A percentile compares a stretch with the other conserved stretches of the same genome.
Evolutionary conservation across 345 rosid species (phyloP).

Genomic region (Rhizophora mangle): DNA sequence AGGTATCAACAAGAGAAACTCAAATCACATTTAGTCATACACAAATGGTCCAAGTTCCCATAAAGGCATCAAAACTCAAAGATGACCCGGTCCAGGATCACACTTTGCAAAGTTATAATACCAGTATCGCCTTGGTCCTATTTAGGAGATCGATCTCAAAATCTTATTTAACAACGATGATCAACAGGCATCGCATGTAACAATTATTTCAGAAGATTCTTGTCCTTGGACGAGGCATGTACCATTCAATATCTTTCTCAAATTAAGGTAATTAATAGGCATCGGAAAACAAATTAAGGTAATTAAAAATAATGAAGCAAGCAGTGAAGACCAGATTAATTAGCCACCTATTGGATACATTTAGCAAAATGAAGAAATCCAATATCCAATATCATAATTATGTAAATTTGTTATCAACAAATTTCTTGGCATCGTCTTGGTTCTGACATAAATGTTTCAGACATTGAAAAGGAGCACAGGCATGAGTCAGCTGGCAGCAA

Average conservation of each 20-base stretch:
- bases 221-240: slow-evolving; percentile 6
- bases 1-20: not conserved
- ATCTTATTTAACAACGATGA: not conserved
- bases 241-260: slow-evolving; percentile 8
- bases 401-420: not conserved
- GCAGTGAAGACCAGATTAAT: not conserved
- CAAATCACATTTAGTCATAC: not conserved
- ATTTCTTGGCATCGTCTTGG: not conserved
- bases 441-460: not conserved
- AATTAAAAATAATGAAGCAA: not conserved
- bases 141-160: slow-evolving; percentile 5
- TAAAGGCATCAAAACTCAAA: not conserved
- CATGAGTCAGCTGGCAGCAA: no score
- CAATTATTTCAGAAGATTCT: slow-evolving; percentile 8
- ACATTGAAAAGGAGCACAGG: no score
- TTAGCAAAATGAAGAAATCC: not conserved
- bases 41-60: not conserved
- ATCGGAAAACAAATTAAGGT: not conserved
- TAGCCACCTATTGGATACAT: not conserved
- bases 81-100: slow-evolving; percentile 6
- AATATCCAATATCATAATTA: not conserved
- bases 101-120: slow-evolving; percentile 7
- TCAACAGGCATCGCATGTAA: not conserved
- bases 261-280: not conserved
- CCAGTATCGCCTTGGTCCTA: not conserved